Conservation (phyloP, 306 rosid genomes). For the Cicer arietinum region DNA sequence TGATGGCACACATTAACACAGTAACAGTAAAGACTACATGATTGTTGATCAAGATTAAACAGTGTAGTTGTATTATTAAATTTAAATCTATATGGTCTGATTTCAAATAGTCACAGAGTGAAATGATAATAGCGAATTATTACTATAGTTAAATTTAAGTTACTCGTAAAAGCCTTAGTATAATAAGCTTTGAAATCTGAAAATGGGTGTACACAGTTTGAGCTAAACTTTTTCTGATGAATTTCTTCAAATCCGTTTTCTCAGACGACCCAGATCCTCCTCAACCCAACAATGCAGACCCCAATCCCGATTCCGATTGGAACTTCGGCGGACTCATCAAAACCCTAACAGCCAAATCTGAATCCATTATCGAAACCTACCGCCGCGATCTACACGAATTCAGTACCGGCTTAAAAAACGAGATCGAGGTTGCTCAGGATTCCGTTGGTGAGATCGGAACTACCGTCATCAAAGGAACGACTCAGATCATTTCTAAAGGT, state of each 20-base stretch:
- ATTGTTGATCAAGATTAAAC: too few relatives aligned
- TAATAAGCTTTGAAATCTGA: too few relatives aligned
- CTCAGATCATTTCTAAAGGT: conserved; percentile 77
- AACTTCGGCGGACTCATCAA: conserved; percentile 77
- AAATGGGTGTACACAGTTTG: too few relatives aligned
- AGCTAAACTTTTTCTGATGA: neutral
- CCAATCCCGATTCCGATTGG: conserved; percentile 60
- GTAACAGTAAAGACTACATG: too few relatives aligned
- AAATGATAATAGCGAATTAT: too few relatives aligned
- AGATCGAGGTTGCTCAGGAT: conserved; percentile 89
- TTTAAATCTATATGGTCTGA: too few relatives aligned
- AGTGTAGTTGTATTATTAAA: too few relatives aligned
- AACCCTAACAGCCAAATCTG: conserved; percentile 70
- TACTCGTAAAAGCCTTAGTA: too few relatives aligned
- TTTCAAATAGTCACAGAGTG: too few relatives aligned
- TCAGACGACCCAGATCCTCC: conserved; percentile 59
- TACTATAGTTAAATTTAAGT: too few relatives aligned
- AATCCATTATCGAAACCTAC: conserved; percentile 85
- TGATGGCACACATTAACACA: too few relatives aligned
- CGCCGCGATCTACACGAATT: conserved; percentile 88
- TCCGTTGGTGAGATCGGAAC: conserved; percentile 79
- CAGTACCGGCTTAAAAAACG: conserved; percentile 72
- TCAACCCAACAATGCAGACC: conserved; percentile 33
- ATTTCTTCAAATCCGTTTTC: conserved; percentile 85
- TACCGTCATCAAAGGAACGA: conserved; percentile 81